A percentile compares a stretch with the other conserved stretches of the same genome.
phyloP scores from a whole-genome alignment of 2,329 filamentous ascomycete species.

The Coniochaeta hoffmannii region DNA sequence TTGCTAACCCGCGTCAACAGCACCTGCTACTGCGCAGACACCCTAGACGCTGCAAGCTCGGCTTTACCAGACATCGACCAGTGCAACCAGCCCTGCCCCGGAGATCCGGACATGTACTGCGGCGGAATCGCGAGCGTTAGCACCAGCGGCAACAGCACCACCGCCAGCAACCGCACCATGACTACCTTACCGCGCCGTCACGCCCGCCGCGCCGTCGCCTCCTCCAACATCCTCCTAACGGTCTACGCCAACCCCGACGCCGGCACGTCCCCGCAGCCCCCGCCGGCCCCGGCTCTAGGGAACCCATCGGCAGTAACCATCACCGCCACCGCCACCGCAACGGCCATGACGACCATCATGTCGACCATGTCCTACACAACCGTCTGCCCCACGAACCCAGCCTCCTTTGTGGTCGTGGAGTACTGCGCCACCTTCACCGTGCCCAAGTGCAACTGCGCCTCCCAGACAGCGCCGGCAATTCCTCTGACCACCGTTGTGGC shows the following conservation, averaged over 20 bases:
- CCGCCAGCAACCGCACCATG: slow-evolving; percentile 4
- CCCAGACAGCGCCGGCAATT: neutral
- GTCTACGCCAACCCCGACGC: slow-evolving; percentile 31
- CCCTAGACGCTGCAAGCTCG: slow-evolving; percentile 30
- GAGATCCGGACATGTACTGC: slow-evolving; percentile 30
- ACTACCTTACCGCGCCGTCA: slow-evolving; percentile 7
- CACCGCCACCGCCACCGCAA: neutral
- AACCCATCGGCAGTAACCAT: neutral
- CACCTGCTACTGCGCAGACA: slow-evolving; percentile 37
- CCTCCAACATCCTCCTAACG: slow-evolving; percentile 28
- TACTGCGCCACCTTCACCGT: slow-evolving; percentile 24
- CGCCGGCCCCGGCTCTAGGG: slow-evolving; percentile 17
- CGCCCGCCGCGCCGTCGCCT: slow-evolving; percentile 20
- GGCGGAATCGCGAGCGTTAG: slow-evolving; percentile 23
- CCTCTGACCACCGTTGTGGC: neutral
- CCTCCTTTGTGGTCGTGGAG: slow-evolving; percentile 21
- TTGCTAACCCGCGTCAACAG: neutral
- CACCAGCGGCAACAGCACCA: slow-evolving; percentile 3
- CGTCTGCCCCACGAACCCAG: slow-evolving; percentile 25
- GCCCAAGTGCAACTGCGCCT: slow-evolving; percentile 13
- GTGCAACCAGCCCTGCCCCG: slow-evolving; percentile 34
- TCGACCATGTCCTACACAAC: slow-evolving; percentile 25
- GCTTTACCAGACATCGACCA: slow-evolving; percentile 21
- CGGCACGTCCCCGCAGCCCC: slow-evolving; percentile 11
- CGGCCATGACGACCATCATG: slow-evolving; percentile 12